Conservation (phyloP, 2,329 filamentous ascomycete species). For the Verticillium dahliae region DNA sequence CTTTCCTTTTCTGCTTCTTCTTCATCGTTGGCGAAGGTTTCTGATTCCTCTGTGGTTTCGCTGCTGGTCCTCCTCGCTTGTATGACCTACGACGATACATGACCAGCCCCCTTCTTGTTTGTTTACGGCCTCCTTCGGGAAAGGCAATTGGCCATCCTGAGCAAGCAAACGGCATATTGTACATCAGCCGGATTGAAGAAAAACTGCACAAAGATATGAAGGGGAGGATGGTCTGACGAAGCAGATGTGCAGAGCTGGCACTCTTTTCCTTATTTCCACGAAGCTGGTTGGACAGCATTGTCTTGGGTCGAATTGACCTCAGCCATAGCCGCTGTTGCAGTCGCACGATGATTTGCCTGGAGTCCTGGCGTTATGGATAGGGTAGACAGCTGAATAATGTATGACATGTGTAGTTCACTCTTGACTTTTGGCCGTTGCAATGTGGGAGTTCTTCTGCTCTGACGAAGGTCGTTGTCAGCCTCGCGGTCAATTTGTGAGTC, state of each 20-base stretch:
- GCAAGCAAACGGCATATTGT: neutral
- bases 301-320: neutral
- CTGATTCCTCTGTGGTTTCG: slow-evolving; percentile 6
- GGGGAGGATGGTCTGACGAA: neutral
- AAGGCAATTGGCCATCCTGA: neutral
- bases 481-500: neutral
- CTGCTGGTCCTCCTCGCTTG: slow-evolving; percentile 7
- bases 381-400: neutral
- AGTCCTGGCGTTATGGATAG: neutral
- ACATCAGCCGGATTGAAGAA: neutral
- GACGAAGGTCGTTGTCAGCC: no score
- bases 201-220: neutral
- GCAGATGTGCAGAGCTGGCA: neutral
- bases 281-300: neutral
- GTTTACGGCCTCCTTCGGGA: neutral
- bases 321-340: neutral
- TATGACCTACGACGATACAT: slow-evolving; percentile 7
- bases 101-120: slow-evolving; percentile 7
- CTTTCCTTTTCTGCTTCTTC: neutral
- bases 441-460: neutral
- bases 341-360: neutral
- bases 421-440: neutral
- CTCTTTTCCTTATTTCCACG: neutral
- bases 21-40: neutral
- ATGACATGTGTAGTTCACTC: neutral